Evolutionary conservation across 2,329 filamentous ascomycete genomes (phyloP).

Genomic region (Fonsecaea monophora): DNA sequence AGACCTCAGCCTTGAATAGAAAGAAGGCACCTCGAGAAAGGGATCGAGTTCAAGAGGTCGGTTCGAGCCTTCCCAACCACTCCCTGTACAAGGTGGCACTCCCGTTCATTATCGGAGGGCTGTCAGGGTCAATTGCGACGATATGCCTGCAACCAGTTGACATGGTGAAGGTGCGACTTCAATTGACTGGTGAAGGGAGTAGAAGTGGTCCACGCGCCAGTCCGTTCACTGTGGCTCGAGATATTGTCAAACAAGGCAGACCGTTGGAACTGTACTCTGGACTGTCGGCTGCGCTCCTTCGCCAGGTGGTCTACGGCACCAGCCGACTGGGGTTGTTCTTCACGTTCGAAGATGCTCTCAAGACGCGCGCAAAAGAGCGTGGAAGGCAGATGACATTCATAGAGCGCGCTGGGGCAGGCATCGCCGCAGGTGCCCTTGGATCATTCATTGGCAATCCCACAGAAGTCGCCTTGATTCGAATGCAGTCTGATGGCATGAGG

Average conservation of each 20-base stretch:
- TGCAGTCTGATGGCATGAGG: conserved; percentile 95
- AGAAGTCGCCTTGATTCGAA: conserved; percentile 91
- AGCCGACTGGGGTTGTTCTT: conserved; percentile 94
- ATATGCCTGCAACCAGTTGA: conserved; percentile 91
- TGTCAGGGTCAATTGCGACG: conserved; percentile 91
- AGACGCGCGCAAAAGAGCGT: conserved; percentile 38
- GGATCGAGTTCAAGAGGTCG: too few relatives aligned
- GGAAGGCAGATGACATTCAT: background rate
- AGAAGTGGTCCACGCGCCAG: background rate
- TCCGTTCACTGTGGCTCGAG: background rate
- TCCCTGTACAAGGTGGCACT: background rate
- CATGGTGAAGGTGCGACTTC: conserved; percentile 98
- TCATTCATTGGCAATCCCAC: conserved; percentile 95
- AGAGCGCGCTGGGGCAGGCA: background rate
- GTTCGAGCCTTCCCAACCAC: background rate
- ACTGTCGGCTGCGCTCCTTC: conserved; percentile 84
- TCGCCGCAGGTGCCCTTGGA: conserved; percentile 75
- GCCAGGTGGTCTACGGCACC: conserved; percentile 96
- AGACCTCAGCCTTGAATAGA: background rate
- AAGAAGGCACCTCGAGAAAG: background rate
- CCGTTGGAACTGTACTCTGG: conserved; percentile 90
- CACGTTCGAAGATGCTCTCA: conserved; percentile 80
- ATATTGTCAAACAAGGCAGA: conserved; percentile 65
- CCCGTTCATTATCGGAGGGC: conserved; percentile 89
- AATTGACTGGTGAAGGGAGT: conserved; percentile 65